Percentiles rank a stretch among this genome's conserved stretches.
Evolutionary conservation across 139 green algal genomes (phyloP).

Genomic region (Yamagishiella unicocca): DNA sequence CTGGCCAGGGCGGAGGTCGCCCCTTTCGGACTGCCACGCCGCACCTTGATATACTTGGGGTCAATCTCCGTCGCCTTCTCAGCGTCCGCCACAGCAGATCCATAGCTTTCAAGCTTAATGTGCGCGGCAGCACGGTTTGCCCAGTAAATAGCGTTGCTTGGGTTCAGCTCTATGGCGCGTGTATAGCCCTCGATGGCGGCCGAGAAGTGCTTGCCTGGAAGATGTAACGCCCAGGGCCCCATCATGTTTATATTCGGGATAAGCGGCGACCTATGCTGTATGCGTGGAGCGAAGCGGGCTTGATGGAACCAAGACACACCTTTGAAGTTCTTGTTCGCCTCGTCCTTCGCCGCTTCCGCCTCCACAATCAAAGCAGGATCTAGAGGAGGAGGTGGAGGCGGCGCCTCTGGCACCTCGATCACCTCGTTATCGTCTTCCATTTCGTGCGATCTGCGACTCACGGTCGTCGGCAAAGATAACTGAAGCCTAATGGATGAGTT

Average conservation of each 20-base stretch:
- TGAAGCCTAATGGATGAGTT: too few relatives aligned
- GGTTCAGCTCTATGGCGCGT: slow-evolving; percentile 83
- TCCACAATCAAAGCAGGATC: slow-evolving; percentile 19
- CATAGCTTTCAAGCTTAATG: slow-evolving; percentile 92
- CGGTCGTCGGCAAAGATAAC: too few relatives aligned
- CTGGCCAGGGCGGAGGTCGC: too few relatives aligned
- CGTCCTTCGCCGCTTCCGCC: slow-evolving; percentile 63
- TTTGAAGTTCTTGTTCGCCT: slow-evolving; percentile 72
- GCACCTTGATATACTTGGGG: slow-evolving; percentile 89
- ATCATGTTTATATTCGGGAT: too few relatives aligned
- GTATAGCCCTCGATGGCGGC: slow-evolving; percentile 88
- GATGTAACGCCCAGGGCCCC: too few relatives aligned
- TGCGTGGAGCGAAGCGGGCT: too few relatives aligned
- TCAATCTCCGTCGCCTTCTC: slow-evolving; percentile 89
- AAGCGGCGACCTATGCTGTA: too few relatives aligned
- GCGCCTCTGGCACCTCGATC: slow-evolving; percentile 27
- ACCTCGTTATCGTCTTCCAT: slow-evolving; percentile 35
- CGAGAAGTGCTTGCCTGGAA: slow-evolving; percentile 87
- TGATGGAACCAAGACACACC: slow-evolving; percentile 39
- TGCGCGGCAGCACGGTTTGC: slow-evolving; percentile 93
- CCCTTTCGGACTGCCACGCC: too few relatives aligned
- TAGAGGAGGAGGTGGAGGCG: slow-evolving; percentile 1
- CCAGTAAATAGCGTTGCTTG: slow-evolving; percentile 84
- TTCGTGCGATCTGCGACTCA: neutral
- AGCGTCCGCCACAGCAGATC: slow-evolving; percentile 91